Evolutionary conservation across 768 basidiomycete species (phyloP).

Genomic region (Leucocoprinus sp.): DNA sequence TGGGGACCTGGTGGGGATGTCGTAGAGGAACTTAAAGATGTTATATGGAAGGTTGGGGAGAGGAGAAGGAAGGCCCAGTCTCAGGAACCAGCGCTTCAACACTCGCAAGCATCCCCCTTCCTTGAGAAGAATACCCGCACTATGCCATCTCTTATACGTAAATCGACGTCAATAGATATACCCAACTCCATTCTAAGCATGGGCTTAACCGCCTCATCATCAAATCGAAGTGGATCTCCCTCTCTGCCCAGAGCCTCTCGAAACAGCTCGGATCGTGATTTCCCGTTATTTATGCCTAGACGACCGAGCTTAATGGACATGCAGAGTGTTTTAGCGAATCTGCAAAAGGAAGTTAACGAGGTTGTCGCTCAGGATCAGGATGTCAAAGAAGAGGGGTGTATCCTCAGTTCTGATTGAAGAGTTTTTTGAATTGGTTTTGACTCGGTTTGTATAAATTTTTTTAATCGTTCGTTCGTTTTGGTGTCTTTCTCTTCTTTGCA

Average conservation of each 20-base stretch:
- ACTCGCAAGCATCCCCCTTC: neutral
- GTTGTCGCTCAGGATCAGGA: neutral
- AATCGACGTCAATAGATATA: neutral
- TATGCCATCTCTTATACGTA: neutral
- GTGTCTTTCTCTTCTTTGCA: neutral
- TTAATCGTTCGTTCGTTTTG: neutral
- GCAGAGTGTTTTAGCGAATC: neutral
- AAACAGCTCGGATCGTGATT: neutral
- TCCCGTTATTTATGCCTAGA: slow-evolving; percentile 1
- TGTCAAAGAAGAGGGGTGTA: neutral
- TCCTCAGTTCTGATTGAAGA: slow-evolving; percentile 1
- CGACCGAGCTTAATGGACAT: slow-evolving; percentile 6
- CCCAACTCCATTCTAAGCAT: neutral
- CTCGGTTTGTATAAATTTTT: neutral
- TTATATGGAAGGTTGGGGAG: slow-evolving; percentile 82
- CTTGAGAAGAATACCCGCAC: neutral
- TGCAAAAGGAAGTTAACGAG: slow-evolving; percentile 1
- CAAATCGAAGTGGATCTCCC: neutral
- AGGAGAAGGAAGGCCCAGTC: slow-evolving; percentile 44
- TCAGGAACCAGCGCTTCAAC: neutral
- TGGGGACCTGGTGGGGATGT: slow-evolving; percentile 77
- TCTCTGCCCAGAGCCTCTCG: neutral
- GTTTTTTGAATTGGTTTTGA: neutral
- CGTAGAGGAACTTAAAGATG: slow-evolving; percentile 78
- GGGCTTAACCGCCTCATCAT: neutral